Base-by-base conservation (phyloP, 192 early-diverging fungal species). In the Coemansia reversa region DNA sequence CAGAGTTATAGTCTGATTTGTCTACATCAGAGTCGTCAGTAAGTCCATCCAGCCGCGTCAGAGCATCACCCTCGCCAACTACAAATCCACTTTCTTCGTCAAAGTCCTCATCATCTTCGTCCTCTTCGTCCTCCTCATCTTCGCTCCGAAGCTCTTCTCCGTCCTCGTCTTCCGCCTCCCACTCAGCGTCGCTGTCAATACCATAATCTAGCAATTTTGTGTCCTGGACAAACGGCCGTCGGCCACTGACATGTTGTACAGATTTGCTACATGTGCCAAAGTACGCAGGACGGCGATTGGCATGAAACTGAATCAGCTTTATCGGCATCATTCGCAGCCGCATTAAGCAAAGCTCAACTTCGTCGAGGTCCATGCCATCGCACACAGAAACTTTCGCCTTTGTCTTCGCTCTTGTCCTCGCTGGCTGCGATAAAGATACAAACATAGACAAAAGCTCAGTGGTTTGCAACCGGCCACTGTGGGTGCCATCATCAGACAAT, bases 171-270 rank as follows among this genome's bases (percentile, higher is more conserved):
- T 79, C 76, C 28, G 86, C 87, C 30, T 92, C 92, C 94, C 94
- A 97, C 74, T 94, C 94, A 0, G 86, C 89, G 51, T 94, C 93
- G 65, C 91, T 93, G 65, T 97, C 94, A 62, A 90, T 76, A 5
- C 91, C 91, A 60, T 97, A 97, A 60, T 97, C 89, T 9, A 96
- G 47, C 29, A 83, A 29, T 1, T 48, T 63, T 7, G 73, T 75
- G 62, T 94, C 94, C 51, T 67, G 76, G 27, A 67, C 75, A 73
- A 92, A 87, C 18, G 91, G 90, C 2, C 78, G 69, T 19, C 86
- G 82, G 12, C 84, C 86, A 7, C 67, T 72, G 35, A 94, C 70
- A 3, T 25, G 56, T 50, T 75, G 77, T 55, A 87, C 86, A 24
- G 25, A 39, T 62, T 88, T 91, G 11, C 84, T 86, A 87, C 92